These are phyloP conservation scores for Kickxella alabastrina DNA, from an alignment of 192 early-diverging fungal genomes.

Conservation along the genomic window DNA sequence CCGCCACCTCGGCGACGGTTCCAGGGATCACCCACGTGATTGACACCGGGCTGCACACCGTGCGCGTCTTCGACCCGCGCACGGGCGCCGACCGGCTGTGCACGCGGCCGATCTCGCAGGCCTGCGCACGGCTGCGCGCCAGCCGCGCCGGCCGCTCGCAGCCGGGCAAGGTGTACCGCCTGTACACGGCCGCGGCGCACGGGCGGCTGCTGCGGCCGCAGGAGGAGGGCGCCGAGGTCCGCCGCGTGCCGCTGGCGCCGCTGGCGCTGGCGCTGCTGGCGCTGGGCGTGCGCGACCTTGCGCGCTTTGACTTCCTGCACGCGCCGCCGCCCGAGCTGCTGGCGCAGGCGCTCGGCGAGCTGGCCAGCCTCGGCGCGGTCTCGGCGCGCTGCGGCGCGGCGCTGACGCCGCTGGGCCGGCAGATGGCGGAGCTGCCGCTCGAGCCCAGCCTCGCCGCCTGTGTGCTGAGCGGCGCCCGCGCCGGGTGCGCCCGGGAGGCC, in stretches of 20 bases:
- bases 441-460: slow-evolving; percentile 85
- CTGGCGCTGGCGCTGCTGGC: slow-evolving; percentile 85
- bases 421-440: slow-evolving; percentile 93
- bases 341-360: slow-evolving; percentile 77
- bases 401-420: slow-evolving; percentile 77
- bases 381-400: slow-evolving; percentile 79
- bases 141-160: slow-evolving; percentile 91
- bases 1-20: slow-evolving; percentile 94
- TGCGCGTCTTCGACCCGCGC: slow-evolving; percentile 84
- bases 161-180: slow-evolving; percentile 88
- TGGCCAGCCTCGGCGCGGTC: slow-evolving; percentile 82
- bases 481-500: slow-evolving; percentile 82
- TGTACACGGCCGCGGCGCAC: slow-evolving; percentile 89
- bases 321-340: slow-evolving; percentile 86
- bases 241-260: slow-evolving; percentile 79
- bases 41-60: slow-evolving; percentile 90
- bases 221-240: slow-evolving; percentile 90
- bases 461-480: slow-evolving; percentile 71
- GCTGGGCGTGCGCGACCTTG: slow-evolving; percentile 88
- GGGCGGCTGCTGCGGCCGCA: slow-evolving; percentile 84
- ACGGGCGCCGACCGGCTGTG: slow-evolving; percentile 90
- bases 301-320: slow-evolving; percentile 97
- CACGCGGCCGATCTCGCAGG: slow-evolving; percentile 83
- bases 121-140: slow-evolving; percentile 85
- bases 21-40: slow-evolving; percentile 94